Percentiles rank a stretch among this genome's conserved stretches.
phyloP scores from a whole-genome alignment of 176 grass and related monocot species.

The Phyllostachys edulis region DNA sequence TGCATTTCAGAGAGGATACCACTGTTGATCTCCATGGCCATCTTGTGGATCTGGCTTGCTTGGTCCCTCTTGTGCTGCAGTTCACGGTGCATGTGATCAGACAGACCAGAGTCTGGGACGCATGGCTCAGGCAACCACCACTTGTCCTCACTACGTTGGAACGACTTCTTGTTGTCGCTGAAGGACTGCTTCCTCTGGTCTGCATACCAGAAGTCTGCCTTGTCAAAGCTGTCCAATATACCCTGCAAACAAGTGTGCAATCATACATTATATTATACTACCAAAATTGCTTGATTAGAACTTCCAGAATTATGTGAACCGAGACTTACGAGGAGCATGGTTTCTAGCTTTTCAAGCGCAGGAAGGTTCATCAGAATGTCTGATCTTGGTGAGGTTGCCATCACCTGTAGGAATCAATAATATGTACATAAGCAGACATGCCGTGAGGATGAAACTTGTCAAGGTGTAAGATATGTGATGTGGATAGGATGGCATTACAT shows the following conservation, averaged over 20 bases:
- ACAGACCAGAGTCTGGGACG: constrained; percentile 62
- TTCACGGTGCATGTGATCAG: constrained; percentile 53
- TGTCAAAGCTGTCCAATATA: constrained; percentile 84
- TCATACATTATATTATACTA: background rate
- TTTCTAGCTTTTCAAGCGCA: constrained; percentile 85
- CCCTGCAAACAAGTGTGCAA: constrained; percentile 51
- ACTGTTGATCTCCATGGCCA: constrained; percentile 95
- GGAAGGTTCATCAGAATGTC: constrained; percentile 95
- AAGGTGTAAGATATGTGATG: background rate
- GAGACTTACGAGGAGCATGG: constrained; percentile 73
- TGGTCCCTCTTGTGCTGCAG: constrained; percentile 86
- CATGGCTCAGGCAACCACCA: constrained; percentile 96
- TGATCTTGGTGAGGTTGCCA: constrained; percentile 79
- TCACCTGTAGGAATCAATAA: constrained; percentile 51
- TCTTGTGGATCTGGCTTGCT: constrained; percentile 98
- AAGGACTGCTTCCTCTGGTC: constrained; percentile 72
- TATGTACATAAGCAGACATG: background rate
- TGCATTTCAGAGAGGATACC: constrained; percentile 88
- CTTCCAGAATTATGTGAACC: background rate
- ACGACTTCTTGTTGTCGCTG: constrained; percentile 51
- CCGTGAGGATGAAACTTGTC: constrained; percentile 1
- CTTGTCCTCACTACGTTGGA: constrained; percentile 68
- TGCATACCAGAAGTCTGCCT: constrained; percentile 81
- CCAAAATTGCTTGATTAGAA: background rate
- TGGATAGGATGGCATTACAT: constrained; percentile 49